Evolutionary conservation across 768 basidiomycete genomes (phyloP).

Genomic region (Lactifluus echinatus): DNA sequence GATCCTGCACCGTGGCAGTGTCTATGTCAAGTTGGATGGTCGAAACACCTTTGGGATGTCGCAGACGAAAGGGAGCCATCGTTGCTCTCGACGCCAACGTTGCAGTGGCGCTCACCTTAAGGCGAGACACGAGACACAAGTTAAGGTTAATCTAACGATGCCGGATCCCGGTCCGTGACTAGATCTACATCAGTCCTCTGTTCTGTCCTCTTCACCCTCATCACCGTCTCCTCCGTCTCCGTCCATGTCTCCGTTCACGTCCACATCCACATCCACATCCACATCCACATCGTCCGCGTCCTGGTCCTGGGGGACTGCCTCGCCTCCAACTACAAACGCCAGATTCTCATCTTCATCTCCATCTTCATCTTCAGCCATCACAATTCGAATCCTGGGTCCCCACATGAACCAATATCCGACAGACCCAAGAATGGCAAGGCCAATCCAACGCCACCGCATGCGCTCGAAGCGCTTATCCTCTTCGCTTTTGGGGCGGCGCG

Average conservation of each 20-base stretch:
- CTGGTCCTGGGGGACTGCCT: background rate
- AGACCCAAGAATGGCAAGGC: slow-evolving; percentile 34
- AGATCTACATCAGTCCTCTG: background rate
- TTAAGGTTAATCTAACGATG: too few relatives aligned
- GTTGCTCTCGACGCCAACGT: background rate
- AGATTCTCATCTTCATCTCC: slow-evolving; percentile 8
- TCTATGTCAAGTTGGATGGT: slow-evolving; percentile 64
- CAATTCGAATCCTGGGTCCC: slow-evolving; percentile 5
- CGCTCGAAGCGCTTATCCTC: slow-evolving; percentile 41
- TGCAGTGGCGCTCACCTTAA: background rate
- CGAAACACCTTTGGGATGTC: slow-evolving; percentile 77
- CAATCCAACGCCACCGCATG: slow-evolving; percentile 47
- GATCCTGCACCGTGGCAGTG: slow-evolving; percentile 57
- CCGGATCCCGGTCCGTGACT: background rate
- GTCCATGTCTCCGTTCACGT: background rate
- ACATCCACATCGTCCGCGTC: slow-evolving; percentile 19
- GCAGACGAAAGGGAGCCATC: slow-evolving; percentile 70
- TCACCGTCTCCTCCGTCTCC: background rate
- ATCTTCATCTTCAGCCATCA: background rate
- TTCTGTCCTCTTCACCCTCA: background rate
- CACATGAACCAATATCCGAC: slow-evolving; percentile 29
- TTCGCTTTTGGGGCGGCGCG: slow-evolving; percentile 24
- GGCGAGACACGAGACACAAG: too few relatives aligned
- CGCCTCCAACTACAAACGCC: slow-evolving; percentile 4
- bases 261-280: slow-evolving; percentile 15